Conservation (phyloP, 164 flowering plant species). For the Stephania cephalantha region DNA sequence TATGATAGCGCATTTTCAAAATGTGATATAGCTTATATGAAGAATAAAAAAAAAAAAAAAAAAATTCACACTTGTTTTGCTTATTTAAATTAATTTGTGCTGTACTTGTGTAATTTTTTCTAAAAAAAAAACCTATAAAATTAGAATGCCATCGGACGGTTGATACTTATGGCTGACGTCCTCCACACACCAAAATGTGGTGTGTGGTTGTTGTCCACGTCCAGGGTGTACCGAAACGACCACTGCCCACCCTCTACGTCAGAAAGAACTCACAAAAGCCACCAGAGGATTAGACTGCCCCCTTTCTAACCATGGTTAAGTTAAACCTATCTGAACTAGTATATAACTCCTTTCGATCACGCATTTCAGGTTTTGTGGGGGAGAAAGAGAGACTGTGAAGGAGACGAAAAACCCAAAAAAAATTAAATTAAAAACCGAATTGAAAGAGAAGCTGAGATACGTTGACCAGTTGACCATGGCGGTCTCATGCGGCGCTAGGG, state of each 20-base stretch:
- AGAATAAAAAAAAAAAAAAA: too few relatives aligned
- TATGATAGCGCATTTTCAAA: too few relatives aligned
- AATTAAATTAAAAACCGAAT: neutral
- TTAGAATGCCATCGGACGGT: too few relatives aligned
- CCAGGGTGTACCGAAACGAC: neutral
- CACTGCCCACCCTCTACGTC: neutral
- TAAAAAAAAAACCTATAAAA: too few relatives aligned
- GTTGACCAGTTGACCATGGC: slow-evolving; percentile 25
- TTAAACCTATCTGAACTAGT: neutral
- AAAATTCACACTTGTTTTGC: too few relatives aligned
- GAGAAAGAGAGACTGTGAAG: neutral
- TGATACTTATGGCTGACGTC: neutral
- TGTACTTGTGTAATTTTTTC: too few relatives aligned
- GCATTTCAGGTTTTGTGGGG: neutral
- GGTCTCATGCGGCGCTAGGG: slow-evolving; percentile 31
- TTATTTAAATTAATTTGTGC: too few relatives aligned
- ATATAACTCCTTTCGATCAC: neutral
- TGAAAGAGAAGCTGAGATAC: neutral
- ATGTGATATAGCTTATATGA: too few relatives aligned
- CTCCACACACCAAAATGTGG: neutral
- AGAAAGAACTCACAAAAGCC: neutral
- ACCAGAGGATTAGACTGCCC: neutral
- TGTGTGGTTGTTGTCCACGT: neutral
- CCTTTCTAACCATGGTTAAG: neutral
- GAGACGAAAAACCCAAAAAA: too few relatives aligned